These are phyloP conservation scores for Annulohypoxylon nitens DNA, from an alignment of 495 filamentous ascomycete genomes.

Conservation along the genomic window DNA sequence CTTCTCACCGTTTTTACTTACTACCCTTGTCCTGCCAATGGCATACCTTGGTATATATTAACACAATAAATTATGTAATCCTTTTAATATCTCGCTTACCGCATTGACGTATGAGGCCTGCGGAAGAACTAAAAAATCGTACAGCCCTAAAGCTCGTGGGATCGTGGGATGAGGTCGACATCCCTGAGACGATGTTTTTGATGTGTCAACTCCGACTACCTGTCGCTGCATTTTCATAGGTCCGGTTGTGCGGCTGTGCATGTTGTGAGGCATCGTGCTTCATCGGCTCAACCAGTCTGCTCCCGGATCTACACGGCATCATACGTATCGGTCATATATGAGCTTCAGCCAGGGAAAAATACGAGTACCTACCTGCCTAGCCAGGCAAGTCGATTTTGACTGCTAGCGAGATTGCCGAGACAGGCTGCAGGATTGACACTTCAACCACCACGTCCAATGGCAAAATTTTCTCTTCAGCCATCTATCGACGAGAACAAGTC, in stretches of 20 bases:
- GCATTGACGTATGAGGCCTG: conserved; percentile 35
- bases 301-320: conserved; percentile 15
- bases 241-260: conserved; percentile 19
- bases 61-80: conserved; percentile 30
- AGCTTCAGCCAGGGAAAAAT: conserved; percentile 29
- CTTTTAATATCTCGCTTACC: conserved; percentile 12
- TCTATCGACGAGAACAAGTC: conserved; percentile 10
- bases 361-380: conserved; percentile 1
- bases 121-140: not conserved
- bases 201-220: not conserved
- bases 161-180: conserved; percentile 12
- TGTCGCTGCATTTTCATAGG: conserved; percentile 17
- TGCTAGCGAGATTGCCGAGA: conserved; percentile 43
- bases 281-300: conserved; percentile 10
- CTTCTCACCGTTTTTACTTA: not conserved
- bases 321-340: not conserved
- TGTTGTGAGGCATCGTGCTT: conserved; percentile 30
- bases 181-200: not conserved
- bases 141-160: not conserved
- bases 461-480: not conserved
- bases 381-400: conserved; percentile 22
- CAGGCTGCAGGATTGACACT: conserved; percentile 34
- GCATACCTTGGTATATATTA: not conserved
- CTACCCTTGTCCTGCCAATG: conserved; percentile 22
- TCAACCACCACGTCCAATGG: conserved; percentile 25